These are phyloP conservation scores for Neurospora pannonica DNA, from an alignment of 495 filamentous ascomycete genomes.

Conservation along the genomic window DNA sequence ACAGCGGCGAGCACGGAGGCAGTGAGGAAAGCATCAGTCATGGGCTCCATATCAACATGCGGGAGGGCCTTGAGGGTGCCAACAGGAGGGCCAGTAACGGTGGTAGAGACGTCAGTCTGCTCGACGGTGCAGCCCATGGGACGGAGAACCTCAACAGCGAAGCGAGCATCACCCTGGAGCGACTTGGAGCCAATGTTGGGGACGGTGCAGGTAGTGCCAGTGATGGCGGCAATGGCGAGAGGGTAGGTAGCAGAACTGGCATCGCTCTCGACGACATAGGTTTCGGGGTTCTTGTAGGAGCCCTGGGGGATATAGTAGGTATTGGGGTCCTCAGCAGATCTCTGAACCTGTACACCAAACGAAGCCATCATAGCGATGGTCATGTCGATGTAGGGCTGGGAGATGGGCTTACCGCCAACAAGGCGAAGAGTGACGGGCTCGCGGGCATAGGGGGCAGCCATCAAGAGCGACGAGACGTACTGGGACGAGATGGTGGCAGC, in stretches of 20 bases:
- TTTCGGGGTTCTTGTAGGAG: slow-evolving; percentile 70
- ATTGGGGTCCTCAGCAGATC: slow-evolving; percentile 54
- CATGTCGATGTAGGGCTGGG: slow-evolving; percentile 97
- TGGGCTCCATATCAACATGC: slow-evolving; percentile 91
- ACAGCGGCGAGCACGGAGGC: slow-evolving; percentile 90
- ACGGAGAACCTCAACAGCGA: slow-evolving; percentile 79
- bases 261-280: slow-evolving; percentile 93
- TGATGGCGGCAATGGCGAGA: slow-evolving; percentile 87
- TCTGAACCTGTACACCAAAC: slow-evolving; percentile 74
- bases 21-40: slow-evolving; percentile 98
- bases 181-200: slow-evolving; percentile 91
- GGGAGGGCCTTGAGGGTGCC: slow-evolving; percentile 61
- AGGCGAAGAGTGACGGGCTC: slow-evolving; percentile 82
- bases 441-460: slow-evolving; percentile 96
- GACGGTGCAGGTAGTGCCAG: slow-evolving; percentile 87
- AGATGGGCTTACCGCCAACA: slow-evolving; percentile 91
- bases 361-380: slow-evolving; percentile 94
- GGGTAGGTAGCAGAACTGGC: slow-evolving; percentile 97
- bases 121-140: slow-evolving; percentile 92
- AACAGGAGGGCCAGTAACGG: slow-evolving; percentile 75
- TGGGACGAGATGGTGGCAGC: slow-evolving; percentile 93
- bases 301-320: slow-evolving; percentile 92
- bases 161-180: slow-evolving; percentile 90
- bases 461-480: slow-evolving; percentile 91
- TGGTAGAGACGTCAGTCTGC: slow-evolving; percentile 79